Base-by-base conservation (phyloP, 73 alveolate genomes). In the Paramecium biaurelia region DNA sequence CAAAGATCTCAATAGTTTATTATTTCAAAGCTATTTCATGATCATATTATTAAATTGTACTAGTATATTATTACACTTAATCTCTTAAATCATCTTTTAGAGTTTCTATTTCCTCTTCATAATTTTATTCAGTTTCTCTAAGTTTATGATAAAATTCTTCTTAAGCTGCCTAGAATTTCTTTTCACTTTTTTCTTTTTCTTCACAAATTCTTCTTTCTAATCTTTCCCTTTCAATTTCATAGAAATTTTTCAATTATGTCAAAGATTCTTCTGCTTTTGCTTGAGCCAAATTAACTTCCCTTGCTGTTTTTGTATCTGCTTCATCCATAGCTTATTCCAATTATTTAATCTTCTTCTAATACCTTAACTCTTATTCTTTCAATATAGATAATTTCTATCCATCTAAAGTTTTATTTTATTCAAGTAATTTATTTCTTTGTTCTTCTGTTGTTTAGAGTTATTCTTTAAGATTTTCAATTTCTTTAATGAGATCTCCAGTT, bases 141-240 rank as follows among this genome's bases (percentile, higher is more conserved):
- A 89, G 20, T 70, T 89, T 47, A 21, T 67, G 47, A 41, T 89
- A 72, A 59, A 57, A 89, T 89, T 89, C 94, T n/a, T 89, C 94
- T 23, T 57, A 41, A 28, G 94, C 85, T 1, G 32, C 32, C 32
- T 68, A 38, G 35, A 57, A 89, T 70, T 82, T 89, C 85, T 72
- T 89, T 30, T 89, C 94, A 41, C 84, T 70, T 56, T 89, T 89
- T 21, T 89, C 94, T 70, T 94, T 94, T 70, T 96, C 98, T 63
- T 96, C 98, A 20, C 87, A 70, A 11, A 96, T 47, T 58, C 98
- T 76, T 15, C 95, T 72, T 85, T 96, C 99, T 15, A 96, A 92
- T 67, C 98, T 76, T 59, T 87, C 95, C 53, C 95, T 94, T 92
- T 96, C 99, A 24, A 57, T 68, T 90, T 96, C 99, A 67, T 93